Percentiles rank a stretch among this genome's conserved stretches.
Conservation (phyloP, 129 eudicot genomes). For the Escallonia herrerae region DNA sequence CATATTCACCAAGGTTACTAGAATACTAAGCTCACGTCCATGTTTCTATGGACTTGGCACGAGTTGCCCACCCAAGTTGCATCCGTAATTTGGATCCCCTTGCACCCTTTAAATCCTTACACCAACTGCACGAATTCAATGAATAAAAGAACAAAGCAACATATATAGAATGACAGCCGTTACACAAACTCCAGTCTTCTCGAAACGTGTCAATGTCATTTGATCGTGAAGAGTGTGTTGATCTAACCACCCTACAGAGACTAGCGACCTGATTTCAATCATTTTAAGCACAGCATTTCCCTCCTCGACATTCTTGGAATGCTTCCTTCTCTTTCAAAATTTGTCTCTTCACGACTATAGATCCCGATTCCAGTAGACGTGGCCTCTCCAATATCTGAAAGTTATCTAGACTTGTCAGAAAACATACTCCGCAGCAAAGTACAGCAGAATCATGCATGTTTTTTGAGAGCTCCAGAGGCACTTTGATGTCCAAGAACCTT, state of each 20-base stretch:
- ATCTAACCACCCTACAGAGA: conserved; percentile 14
- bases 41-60: too few species aligned
- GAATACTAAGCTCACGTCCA: too few species aligned
- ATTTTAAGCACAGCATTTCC: conserved; percentile 45
- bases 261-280: conserved; percentile 3
- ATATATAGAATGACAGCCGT: conserved; percentile 18
- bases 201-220: conserved; percentile 7
- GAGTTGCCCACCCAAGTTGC: too few species aligned
- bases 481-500: too few species aligned
- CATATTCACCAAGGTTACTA: too few species aligned
- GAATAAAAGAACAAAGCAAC: conserved; percentile 25
- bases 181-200: conserved; percentile 16
- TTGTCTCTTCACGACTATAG: conserved; percentile 53
- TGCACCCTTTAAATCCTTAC: neutral
- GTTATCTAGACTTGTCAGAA: neutral
- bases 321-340: conserved; percentile 52
- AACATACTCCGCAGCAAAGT: too few species aligned
- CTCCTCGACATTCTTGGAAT: conserved; percentile 19
- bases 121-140: conserved; percentile 14
- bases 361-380: conserved; percentile 67
- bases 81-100: too few species aligned
- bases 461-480: neutral
- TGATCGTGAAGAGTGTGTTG: conserved; percentile 7
- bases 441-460: neutral
- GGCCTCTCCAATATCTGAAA: conserved; percentile 73